Evolutionary conservation across 345 rosid genomes (phyloP).

Genomic region (Gossypium thurberi): DNA sequence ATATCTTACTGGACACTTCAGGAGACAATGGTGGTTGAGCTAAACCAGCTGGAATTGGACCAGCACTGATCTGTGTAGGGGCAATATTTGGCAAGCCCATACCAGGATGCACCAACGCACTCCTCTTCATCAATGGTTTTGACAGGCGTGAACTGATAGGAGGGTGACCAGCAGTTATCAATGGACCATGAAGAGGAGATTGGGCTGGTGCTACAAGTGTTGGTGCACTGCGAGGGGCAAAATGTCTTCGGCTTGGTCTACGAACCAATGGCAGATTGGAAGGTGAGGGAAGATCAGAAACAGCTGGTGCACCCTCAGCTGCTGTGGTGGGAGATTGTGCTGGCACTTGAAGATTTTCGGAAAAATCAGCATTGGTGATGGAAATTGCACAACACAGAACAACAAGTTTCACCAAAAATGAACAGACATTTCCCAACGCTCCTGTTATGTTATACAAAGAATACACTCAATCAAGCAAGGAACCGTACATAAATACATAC

Average conservation of each 20-base stretch:
- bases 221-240: constrained; percentile 39
- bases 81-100: constrained; percentile 56
- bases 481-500: not conserved
- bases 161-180: constrained; percentile 50
- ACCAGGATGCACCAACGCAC: constrained; percentile 42
- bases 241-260: constrained; percentile 33
- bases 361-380: constrained; percentile 27
- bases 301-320: constrained; percentile 34
- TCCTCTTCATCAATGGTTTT: constrained; percentile 55
- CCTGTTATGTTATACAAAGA: constrained; percentile 33
- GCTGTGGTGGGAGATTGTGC: constrained; percentile 32
- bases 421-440: constrained; percentile 18
- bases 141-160: constrained; percentile 58
- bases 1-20: constrained; percentile 48
- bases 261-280: constrained; percentile 26
- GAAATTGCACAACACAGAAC: constrained; percentile 16
- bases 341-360: constrained; percentile 29
- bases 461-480: constrained; percentile 3
- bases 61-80: constrained; percentile 52
- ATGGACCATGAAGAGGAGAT: constrained; percentile 55
- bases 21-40: constrained; percentile 86
- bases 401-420: constrained; percentile 27
- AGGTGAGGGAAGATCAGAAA: constrained; percentile 35
- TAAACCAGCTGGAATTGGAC: constrained; percentile 49
- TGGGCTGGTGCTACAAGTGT: constrained; percentile 34